A percentile compares a stretch with the other conserved stretches of the same genome.
phyloP scores from a whole-genome alignment of 2,329 filamentous ascomycete genomes.

The Zasmidium citrigriseum region DNA sequence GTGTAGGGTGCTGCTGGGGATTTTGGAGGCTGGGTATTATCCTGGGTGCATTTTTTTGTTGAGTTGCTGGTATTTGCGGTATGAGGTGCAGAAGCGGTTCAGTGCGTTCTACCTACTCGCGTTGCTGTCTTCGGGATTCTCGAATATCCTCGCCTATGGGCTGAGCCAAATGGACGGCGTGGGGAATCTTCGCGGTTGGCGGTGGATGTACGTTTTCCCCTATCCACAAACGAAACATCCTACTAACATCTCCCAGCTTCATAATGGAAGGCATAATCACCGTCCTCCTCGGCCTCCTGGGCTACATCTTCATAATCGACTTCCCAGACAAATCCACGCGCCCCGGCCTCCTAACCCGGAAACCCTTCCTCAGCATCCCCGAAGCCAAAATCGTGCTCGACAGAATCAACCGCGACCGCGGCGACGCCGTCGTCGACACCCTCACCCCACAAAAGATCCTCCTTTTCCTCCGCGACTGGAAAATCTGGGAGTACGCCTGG shows the following conservation, averaged over 20 bases:
- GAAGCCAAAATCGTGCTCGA: slow-evolving; percentile 32
- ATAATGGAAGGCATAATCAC: slow-evolving; percentile 48
- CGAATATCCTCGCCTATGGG: slow-evolving; percentile 20
- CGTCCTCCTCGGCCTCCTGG: slow-evolving; percentile 36
- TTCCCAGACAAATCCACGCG: slow-evolving; percentile 28
- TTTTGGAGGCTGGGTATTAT: slow-evolving; percentile 37
- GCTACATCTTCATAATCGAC: slow-evolving; percentile 34
- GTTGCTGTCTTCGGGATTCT: slow-evolving; percentile 15
- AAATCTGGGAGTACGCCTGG: slow-evolving; percentile 39
- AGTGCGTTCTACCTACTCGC: slow-evolving; percentile 19
- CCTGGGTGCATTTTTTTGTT: slow-evolving; percentile 24
- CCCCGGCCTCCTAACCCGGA: slow-evolving; percentile 19
- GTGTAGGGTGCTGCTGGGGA: slow-evolving; percentile 34
- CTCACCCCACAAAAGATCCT: slow-evolving; percentile 24
- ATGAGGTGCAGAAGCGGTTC: slow-evolving; percentile 24
- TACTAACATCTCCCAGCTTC: slow-evolving; percentile 35
- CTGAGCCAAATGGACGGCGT: slow-evolving; percentile 20
- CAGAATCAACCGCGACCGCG: slow-evolving; percentile 40
- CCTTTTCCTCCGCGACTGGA: slow-evolving; percentile 38
- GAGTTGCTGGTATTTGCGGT: slow-evolving; percentile 21
- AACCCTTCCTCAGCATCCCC: slow-evolving; percentile 22
- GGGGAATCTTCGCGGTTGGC: slow-evolving; percentile 45
- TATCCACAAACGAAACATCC: too few relatives aligned
- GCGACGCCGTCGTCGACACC: slow-evolving; percentile 36
- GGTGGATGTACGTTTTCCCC: slow-evolving; percentile 1